A percentile compares a stretch with the other conserved stretches of the same genome.
These are phyloP conservation scores for Penicillium turbatum DNA, from an alignment of 495 filamentous ascomycete species.

Conservation along the genomic window DNA sequence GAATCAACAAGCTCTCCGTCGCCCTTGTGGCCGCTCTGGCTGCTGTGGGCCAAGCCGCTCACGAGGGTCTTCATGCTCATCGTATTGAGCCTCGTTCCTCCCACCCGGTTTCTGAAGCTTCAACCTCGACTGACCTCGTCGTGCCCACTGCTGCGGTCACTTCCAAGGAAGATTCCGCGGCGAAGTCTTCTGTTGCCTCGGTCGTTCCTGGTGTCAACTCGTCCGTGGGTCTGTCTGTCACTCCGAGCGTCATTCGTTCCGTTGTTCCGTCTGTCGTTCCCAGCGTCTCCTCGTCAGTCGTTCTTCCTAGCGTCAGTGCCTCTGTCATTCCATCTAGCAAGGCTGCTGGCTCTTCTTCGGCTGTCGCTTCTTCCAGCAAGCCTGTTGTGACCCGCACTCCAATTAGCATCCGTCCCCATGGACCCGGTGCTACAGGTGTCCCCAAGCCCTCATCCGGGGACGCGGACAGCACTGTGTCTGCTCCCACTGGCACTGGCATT, in stretches of 20 bases:
- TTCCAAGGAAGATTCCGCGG: neutral
- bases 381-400: slow-evolving; percentile 6
- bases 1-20: slow-evolving; percentile 46
- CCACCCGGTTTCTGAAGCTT: slow-evolving; percentile 10
- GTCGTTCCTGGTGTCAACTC: neutral
- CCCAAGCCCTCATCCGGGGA: neutral
- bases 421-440: neutral
- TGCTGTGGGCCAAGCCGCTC: slow-evolving; percentile 37
- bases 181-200: slow-evolving; percentile 3
- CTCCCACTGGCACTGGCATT: slow-evolving; percentile 2
- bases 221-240: neutral
- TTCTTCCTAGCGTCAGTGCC: neutral
- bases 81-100: slow-evolving; percentile 28
- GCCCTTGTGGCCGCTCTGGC: slow-evolving; percentile 48
- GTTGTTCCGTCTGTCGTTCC: neutral
- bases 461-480: neutral
- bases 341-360: neutral
- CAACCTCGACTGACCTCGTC: slow-evolving; percentile 15
- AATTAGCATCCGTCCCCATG: slow-evolving; percentile 3
- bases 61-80: slow-evolving; percentile 33
- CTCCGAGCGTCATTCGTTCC: neutral
- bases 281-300: neutral
- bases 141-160: slow-evolving; percentile 10
- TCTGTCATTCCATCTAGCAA: neutral
- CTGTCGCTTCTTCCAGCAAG: neutral